A percentile compares a stretch with the other conserved stretches of the same genome.
These are phyloP conservation scores for Heritiera fomes DNA, from an alignment of 345 rosid genomes.

Conservation along the genomic window DNA sequence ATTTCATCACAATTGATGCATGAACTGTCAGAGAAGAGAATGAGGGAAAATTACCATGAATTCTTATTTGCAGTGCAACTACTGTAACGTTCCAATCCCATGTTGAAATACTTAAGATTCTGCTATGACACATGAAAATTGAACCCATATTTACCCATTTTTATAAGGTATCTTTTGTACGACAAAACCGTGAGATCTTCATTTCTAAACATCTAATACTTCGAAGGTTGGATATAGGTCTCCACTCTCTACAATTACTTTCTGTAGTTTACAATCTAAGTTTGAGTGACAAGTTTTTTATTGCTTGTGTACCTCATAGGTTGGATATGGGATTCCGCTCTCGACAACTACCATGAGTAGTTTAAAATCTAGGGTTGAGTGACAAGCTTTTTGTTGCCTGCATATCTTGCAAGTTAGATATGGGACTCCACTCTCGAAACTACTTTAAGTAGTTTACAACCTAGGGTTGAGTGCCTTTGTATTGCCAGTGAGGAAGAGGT, in stretches of 20 bases:
- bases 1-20: background rate
- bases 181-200: too few relatives aligned
- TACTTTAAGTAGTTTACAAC: background rate
- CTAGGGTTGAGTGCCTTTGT: constrained; percentile 2
- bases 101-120: too few relatives aligned
- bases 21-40: background rate
- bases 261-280: background rate
- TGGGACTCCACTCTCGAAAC: too few relatives aligned
- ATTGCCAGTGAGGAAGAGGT: constrained; percentile 52
- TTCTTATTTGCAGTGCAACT: background rate
- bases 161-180: too few relatives aligned
- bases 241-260: background rate
- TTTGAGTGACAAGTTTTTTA: constrained; percentile 11
- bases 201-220: too few relatives aligned
- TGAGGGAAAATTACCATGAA: background rate
- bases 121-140: too few relatives aligned
- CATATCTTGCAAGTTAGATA: too few relatives aligned
- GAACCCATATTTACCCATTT: too few relatives aligned
- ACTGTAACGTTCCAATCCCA: background rate
- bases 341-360: background rate
- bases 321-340: too few relatives aligned
- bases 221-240: too few relatives aligned
- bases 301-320: constrained; percentile 17
- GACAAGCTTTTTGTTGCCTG: too few relatives aligned
- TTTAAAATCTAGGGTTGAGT: background rate